These are phyloP conservation scores for Amylocarpus encephaloides DNA, from an alignment of 2,329 filamentous ascomycete genomes.

Conservation along the genomic window DNA sequence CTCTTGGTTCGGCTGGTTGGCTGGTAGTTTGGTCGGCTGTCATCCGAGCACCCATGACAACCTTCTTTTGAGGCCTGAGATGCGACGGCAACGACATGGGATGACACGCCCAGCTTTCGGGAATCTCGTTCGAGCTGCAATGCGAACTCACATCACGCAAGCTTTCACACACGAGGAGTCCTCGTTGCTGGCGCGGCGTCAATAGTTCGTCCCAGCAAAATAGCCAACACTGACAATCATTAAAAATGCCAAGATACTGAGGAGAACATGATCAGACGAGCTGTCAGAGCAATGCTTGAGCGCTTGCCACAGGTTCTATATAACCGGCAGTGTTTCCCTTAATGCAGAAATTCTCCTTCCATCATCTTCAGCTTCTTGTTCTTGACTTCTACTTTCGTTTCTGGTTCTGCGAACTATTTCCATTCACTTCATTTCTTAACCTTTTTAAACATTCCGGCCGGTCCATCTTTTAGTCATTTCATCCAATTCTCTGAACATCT, in stretches of 20 bases:
- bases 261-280: not conserved
- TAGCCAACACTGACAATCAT: not conserved
- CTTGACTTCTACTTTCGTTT: conserved; percentile 20
- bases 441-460: conserved; percentile 20
- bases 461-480: conserved; percentile 19
- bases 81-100: not conserved
- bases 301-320: not conserved
- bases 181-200: not conserved
- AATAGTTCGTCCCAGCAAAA: not conserved
- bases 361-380: conserved; percentile 7
- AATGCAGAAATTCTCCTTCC: not conserved
- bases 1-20: not conserved
- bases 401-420: conserved; percentile 30
- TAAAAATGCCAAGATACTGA: not conserved
- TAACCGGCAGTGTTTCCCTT: not conserved
- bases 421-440: conserved; percentile 22
- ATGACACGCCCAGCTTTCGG: not conserved
- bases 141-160: not conserved
- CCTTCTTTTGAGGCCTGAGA: not conserved
- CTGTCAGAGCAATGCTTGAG: not conserved
- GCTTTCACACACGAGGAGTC: not conserved
- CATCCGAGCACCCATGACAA: not conserved
- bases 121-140: not conserved
- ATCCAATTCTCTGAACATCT: conserved; percentile 12
- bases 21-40: not conserved